Percentiles rank a stretch among this genome's conserved stretches.
These are phyloP conservation scores for Cylindrodendrum hubeiense DNA, from an alignment of 2,329 filamentous ascomycete species.

Conservation along the genomic window DNA sequence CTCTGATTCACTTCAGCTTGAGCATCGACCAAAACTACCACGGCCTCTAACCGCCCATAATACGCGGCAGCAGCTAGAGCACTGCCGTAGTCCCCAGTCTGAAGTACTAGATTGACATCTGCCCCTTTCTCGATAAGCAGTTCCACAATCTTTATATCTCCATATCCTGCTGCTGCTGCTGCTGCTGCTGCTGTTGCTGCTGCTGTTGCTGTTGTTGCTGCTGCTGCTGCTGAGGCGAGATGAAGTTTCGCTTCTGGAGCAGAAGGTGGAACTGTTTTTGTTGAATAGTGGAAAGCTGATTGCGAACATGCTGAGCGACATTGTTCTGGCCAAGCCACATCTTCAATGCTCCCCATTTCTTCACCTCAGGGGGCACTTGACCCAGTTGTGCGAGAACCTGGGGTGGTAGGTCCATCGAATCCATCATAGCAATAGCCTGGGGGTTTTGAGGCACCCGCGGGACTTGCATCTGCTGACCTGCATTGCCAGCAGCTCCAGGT, in stretches of 20 bases:
- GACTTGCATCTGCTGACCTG: constrained; percentile 45
- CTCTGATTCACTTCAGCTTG: too few relatives aligned
- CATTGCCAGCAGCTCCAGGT: constrained; percentile 40
- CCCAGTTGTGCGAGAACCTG: constrained; percentile 48
- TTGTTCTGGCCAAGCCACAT: constrained; percentile 55
- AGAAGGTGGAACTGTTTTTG: constrained; percentile 54
- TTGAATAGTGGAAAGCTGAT: constrained; percentile 52
- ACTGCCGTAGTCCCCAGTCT: too few relatives aligned
- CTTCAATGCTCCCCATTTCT: constrained; percentile 64
- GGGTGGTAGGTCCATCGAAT: constrained; percentile 61
- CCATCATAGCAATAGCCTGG: constrained; percentile 58
- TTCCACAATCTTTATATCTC: too few relatives aligned
- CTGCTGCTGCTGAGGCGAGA: constrained; percentile 43
- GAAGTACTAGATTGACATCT: too few relatives aligned
- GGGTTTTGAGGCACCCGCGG: constrained; percentile 44
- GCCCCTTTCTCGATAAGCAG: too few relatives aligned
- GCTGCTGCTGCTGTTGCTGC: constrained; percentile 34
- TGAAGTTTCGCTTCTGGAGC: constrained; percentile 46
- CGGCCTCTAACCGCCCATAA: too few relatives aligned
- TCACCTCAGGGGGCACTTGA: constrained; percentile 56
- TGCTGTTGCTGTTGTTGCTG: constrained; percentile 37
- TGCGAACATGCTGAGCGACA: constrained; percentile 47
- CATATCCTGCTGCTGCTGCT: constrained; percentile 31
- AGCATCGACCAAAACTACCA: too few relatives aligned
- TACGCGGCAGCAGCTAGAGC: too few relatives aligned